Conservation (phyloP, 805 yeast genomes). For the Danielia reshetovae region DNA sequence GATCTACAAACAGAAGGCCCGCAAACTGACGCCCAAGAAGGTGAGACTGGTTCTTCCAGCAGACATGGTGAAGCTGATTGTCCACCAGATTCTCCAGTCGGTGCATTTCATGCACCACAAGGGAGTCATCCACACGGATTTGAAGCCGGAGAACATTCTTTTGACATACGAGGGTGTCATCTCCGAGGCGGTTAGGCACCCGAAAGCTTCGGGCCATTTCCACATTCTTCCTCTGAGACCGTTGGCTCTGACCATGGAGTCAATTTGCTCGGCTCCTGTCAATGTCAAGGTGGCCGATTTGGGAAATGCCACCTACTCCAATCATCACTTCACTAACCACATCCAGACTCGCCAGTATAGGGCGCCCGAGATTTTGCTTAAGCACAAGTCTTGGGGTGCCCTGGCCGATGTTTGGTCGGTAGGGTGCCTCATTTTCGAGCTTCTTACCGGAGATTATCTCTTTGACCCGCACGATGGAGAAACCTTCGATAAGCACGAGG, state of each 20-base stretch:
- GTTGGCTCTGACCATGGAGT: background rate
- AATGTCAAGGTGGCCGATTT: conserved; percentile 82
- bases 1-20: conserved; percentile 70
- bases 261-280: conserved; percentile 8
- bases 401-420: conserved; percentile 95
- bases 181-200: background rate
- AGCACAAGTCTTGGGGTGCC: conserved; percentile 79
- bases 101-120: conserved; percentile 70
- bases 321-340: conserved; percentile 79
- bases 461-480: conserved; percentile 85
- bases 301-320: conserved; percentile 85
- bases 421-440: conserved; percentile 87
- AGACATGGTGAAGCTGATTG: conserved; percentile 72
- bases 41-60: conserved; percentile 46
- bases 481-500: conserved; percentile 84
- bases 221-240: conserved; percentile 17
- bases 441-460: conserved; percentile 88
- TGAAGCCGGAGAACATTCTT: conserved; percentile 64
- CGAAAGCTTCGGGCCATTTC: conserved; percentile 1
- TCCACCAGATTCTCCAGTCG: conserved; percentile 71
- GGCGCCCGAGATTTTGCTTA: conserved; percentile 66
- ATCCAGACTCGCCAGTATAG: conserved; percentile 92
- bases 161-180: conserved; percentile 4
- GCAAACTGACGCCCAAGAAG: background rate
- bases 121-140: conserved; percentile 71